Percentiles rank a stretch among this genome's conserved stretches.
phyloP scores from a whole-genome alignment of 2,329 filamentous ascomycete species.

The Xylariaceae sp. region DNA sequence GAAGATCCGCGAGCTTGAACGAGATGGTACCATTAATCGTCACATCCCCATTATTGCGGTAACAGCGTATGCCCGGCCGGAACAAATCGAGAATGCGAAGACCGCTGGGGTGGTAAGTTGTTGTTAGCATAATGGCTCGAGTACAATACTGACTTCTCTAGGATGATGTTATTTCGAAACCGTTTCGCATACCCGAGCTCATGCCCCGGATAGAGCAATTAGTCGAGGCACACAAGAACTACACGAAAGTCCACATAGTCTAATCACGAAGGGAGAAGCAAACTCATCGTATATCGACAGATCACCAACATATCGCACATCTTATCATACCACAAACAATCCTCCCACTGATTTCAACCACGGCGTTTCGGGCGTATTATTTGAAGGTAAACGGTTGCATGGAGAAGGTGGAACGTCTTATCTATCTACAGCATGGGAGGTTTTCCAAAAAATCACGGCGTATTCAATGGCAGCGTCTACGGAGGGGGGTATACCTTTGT shows the following conservation, averaged over 20 bases:
- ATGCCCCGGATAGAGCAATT: constrained; percentile 61
- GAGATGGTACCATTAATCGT: constrained; percentile 52
- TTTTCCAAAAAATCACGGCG: no score
- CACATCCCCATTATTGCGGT: constrained; percentile 78
- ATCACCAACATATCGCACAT: no score
- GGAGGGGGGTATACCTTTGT: background rate
- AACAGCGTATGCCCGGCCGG: constrained; percentile 72
- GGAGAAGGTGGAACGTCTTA: no score
- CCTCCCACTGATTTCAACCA: no score
- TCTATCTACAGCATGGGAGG: no score
- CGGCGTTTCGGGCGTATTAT: no score
- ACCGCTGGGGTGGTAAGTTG: constrained; percentile 63
- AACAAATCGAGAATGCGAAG: constrained; percentile 68
- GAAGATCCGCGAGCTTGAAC: constrained; percentile 63
- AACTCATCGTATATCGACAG: background rate
- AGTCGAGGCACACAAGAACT: constrained; percentile 24
- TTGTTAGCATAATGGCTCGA: background rate
- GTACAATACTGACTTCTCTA: constrained; percentile 30
- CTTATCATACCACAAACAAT: no score
- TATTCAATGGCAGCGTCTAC: no score
- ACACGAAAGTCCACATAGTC: background rate
- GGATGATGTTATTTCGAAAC: constrained; percentile 75
- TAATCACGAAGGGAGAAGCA: background rate
- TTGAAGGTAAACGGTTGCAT: no score
- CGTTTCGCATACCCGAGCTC: constrained; percentile 69